Base-by-base conservation (phyloP, 345 rosid genomes). In the Dovyalis caffra region DNA sequence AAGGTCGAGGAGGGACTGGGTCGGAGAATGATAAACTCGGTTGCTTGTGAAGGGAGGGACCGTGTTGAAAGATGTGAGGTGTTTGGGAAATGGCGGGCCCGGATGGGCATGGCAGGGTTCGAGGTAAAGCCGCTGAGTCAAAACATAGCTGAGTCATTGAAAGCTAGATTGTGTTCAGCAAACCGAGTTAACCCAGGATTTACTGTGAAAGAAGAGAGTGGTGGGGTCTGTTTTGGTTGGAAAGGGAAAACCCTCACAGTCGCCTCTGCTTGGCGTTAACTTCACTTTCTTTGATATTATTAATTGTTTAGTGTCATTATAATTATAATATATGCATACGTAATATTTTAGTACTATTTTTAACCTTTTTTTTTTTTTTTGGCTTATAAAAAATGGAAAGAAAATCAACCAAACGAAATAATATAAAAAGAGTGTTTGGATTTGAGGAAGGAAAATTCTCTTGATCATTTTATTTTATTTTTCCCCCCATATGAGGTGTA, bases 91-190 rank as follows among this genome's bases (percentile, higher is more conserved):
- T 94, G 98, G 98, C 81, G 91, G 89, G 91, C 95, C 88, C 84
- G 98, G 43, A 87, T 94, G 95, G 82, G 88, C 53, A 92, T 92
- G 97, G 98, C 98, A 0, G 99, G 99, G 79, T 95, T 95, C 81
- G 83, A 82, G 88, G 65, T 74, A 15, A 82, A 86, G 84, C 87
- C 85, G 21, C 47, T 87, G 87, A 85, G 92, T 72, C 82, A 76
- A 43, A 81, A 26, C 12, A 78, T 93, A 33, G 86, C 91, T 29
- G 95, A 91, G 83, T 83, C 89, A 28, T 74, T 91, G 87, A 85
- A 85, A 71, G 67, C 77, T 6, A 75, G 91, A 65, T 89, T 91
- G 65, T 76, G 58, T 80, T 77, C 76, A 0, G 86, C 83, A 16
- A 86, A 69, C 79, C 82, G 88, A 75, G 86, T 79, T 62, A 85